Evolutionary conservation across 2,329 filamentous ascomycete species (phyloP).

Genomic region (Fusarium ramigenum): DNA sequence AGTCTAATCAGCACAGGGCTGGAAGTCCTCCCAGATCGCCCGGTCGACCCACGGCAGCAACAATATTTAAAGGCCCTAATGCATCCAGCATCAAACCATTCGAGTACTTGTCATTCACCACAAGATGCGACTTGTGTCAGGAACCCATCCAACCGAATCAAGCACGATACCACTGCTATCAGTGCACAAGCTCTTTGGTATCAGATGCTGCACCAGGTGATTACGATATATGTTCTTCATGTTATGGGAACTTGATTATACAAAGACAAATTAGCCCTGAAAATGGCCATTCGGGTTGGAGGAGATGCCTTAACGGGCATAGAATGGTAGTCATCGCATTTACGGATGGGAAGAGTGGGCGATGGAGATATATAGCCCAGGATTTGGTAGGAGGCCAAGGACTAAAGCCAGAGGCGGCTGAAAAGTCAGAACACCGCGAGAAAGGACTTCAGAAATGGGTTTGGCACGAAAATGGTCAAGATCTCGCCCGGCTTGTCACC

Average conservation of each 20-base stretch:
- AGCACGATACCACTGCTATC: conserved; percentile 81
- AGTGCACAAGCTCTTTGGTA: conserved; percentile 67
- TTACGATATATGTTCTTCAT: conserved; percentile 84
- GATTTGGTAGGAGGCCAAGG: conserved; percentile 82
- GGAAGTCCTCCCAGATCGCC: conserved; percentile 53
- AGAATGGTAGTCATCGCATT: conserved; percentile 86
- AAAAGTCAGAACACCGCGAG: conserved; percentile 45
- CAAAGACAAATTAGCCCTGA: conserved; percentile 74
- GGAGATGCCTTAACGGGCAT: conserved; percentile 81
- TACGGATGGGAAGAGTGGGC: conserved; percentile 72
- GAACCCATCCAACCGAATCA: conserved; percentile 75
- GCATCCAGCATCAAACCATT: conserved; percentile 63
- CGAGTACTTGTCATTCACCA: conserved; percentile 75
- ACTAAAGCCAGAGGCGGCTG: conserved; percentile 67
- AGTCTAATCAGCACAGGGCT: conserved; percentile 49
- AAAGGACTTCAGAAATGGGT: conserved; percentile 59
- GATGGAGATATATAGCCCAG: conserved; percentile 72
- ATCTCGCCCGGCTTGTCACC: conserved; percentile 59
- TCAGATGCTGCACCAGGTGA: conserved; percentile 69
- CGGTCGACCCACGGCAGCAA: conserved; percentile 58
- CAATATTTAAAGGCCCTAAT: conserved; percentile 58
- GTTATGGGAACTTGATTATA: conserved; percentile 75
- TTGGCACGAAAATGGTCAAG: conserved; percentile 57
- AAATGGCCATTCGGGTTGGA: conserved; percentile 84
- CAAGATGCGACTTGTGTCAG: conserved; percentile 81